Base-by-base conservation (phyloP, 176 grass and related monocot species). In the Raddia distichophylla region DNA sequence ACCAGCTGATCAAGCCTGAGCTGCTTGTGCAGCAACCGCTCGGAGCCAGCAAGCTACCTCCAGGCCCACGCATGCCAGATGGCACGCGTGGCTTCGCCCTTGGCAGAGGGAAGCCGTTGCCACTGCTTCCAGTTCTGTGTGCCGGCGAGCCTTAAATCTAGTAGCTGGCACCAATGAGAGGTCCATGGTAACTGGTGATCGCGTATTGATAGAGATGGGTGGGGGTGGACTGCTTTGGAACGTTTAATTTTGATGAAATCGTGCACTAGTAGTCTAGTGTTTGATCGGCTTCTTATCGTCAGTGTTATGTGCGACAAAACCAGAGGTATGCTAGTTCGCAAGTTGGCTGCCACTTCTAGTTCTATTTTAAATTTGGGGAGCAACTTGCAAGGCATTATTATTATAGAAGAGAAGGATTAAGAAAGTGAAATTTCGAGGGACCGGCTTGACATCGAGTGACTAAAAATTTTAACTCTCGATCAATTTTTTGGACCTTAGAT, bases 11-110 rank as follows among this genome's bases (percentile, higher is more conserved):
- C 60, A 90, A 86, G n/a, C 19, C 60, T 2, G 88, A 90, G 52
- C 88, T 78, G 71, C 63, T 81, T 1, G 53, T 7, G 42, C 84
- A 86, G 64, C 86, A 66, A 64, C 78, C 51, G n/a, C 76, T 78
- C 8, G 82, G 85, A 35, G 75, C 89, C 48, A 80, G 54, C 40
- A 98, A 95, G 60, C 92, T 82, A 40, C 92, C 92, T 64, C 95
- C 89, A 8, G 92, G 95, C 1, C 92, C 95, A 6, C 92, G 86
- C 56, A 98, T 98, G 95, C 90, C 95, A 32, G 93, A 98, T 62
- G 95, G 93, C 77, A 98, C 92, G 0, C 91, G 88, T 27, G 95
- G 95, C 85, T 98, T 98, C 45, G 49, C 86, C 12, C 77, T 98
- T 60, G 92, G 95, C 75, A 82, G 95, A 45, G 95, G 95, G 15